A percentile compares a stretch with the other conserved stretches of the same genome.
Conservation (phyloP, 805 yeast genomes). For the Candida tibetensis region DNA sequence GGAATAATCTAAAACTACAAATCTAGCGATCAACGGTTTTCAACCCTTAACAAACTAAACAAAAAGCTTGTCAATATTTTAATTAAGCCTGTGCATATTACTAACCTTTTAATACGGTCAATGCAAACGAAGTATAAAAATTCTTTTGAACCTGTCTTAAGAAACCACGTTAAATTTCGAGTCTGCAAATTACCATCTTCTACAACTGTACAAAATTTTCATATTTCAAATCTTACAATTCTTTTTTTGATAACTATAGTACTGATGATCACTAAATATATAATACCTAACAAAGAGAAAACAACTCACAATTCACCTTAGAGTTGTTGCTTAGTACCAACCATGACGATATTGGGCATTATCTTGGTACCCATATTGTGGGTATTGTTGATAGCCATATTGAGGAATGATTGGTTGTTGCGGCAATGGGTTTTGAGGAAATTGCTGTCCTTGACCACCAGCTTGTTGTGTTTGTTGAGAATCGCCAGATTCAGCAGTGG, state of each 20-base stretch:
- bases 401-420: slow-evolving; percentile 42
- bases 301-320: neutral
- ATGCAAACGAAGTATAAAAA: too few relatives aligned
- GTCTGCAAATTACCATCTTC: too few relatives aligned
- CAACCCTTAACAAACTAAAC: too few relatives aligned
- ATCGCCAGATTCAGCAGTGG: slow-evolving; percentile 10
- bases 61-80: too few relatives aligned
- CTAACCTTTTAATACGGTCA: too few relatives aligned
- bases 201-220: too few relatives aligned
- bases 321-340: slow-evolving; percentile 32
- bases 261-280: neutral
- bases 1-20: too few relatives aligned
- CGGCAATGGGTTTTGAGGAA: slow-evolving; percentile 25
- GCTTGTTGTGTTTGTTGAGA: slow-evolving; percentile 13
- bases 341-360: slow-evolving; percentile 39
- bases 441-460: slow-evolving; percentile 23
- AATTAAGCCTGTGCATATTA: too few relatives aligned
- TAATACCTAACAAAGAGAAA: neutral
- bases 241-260: neutral
- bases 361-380: slow-evolving; percentile 47
- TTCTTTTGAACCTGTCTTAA: too few relatives aligned
- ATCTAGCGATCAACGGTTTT: too few relatives aligned
- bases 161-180: too few relatives aligned
- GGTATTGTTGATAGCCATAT: slow-evolving; percentile 46
- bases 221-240: neutral